Evolutionary conservation across 805 yeast genomes (phyloP).

Genomic region (Sugiyamaella mastotermitis): DNA sequence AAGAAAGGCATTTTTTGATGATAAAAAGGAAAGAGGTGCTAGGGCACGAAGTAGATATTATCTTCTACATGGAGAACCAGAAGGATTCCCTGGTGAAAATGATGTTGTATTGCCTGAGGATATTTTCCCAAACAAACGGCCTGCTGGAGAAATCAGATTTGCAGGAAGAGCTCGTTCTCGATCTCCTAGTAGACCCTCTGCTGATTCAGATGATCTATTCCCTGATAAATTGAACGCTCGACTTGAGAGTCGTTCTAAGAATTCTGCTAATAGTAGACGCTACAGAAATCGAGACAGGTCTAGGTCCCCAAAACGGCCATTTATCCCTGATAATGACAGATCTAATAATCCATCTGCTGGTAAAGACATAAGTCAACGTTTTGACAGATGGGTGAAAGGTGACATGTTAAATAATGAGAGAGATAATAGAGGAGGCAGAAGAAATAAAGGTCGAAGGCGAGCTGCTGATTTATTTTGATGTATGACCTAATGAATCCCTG

Average conservation of each 20-base stretch:
- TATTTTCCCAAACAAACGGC: slow-evolving; percentile 3
- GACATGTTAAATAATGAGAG: slow-evolving; percentile 5
- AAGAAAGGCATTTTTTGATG: slow-evolving; percentile 49
- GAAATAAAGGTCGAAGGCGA: slow-evolving; percentile 5
- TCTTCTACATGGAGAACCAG: slow-evolving; percentile 62
- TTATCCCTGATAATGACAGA: background rate
- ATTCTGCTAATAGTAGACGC: background rate
- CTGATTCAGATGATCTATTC: slow-evolving; percentile 33
- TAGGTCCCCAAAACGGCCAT: slow-evolving; percentile 9
- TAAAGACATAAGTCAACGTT: background rate
- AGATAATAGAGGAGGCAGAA: background rate
- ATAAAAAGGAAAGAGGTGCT: slow-evolving; percentile 53
- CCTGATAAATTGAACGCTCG: slow-evolving; percentile 25
- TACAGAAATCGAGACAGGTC: slow-evolving; percentile 8
- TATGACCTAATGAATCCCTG: background rate
- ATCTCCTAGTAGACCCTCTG: slow-evolving; percentile 9
- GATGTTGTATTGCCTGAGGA: background rate
- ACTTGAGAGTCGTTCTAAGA: slow-evolving; percentile 3
- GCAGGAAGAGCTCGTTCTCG: slow-evolving; percentile 3
- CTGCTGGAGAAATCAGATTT: slow-evolving; percentile 1
- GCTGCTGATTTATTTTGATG: slow-evolving; percentile 15
- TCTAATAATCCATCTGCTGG: background rate
- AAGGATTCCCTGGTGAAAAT: slow-evolving; percentile 11
- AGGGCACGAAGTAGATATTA: slow-evolving; percentile 57
- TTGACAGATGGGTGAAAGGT: slow-evolving; percentile 13